phyloP scores from a whole-genome alignment of 345 rosid species.

The Sonneratia alba region DNA sequence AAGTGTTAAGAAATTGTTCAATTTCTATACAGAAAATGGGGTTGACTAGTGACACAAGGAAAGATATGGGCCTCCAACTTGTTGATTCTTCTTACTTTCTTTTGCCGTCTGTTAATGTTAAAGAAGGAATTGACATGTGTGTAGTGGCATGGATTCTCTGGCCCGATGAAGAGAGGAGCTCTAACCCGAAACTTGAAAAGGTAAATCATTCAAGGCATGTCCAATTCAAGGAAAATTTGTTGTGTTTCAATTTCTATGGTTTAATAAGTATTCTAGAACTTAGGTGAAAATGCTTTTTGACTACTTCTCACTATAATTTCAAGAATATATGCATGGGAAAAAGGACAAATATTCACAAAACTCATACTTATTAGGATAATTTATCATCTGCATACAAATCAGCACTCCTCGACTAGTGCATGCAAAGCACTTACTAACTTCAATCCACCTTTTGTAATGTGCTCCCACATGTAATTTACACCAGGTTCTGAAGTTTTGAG shows the following conservation, averaged over 20 bases:
- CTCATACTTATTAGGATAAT: neutral
- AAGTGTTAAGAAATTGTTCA: constrained; percentile 61
- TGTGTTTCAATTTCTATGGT: neutral
- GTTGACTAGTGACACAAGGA: constrained; percentile 28
- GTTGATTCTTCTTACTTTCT: constrained; percentile 41
- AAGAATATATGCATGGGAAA: neutral
- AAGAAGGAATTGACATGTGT: constrained; percentile 58
- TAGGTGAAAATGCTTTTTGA: neutral
- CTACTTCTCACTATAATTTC: neutral
- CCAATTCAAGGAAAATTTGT: neutral
- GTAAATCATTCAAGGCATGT: constrained; percentile 23
- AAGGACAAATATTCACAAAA: neutral
- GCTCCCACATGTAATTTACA: neutral
- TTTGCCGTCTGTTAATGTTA: constrained; percentile 42
- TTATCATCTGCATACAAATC: neutral
- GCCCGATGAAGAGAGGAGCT: constrained; percentile 95
- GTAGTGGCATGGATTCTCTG: constrained; percentile 87
- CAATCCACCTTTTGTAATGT: neutral
- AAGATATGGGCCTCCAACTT: constrained; percentile 35
- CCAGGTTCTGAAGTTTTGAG: constrained; percentile 16
- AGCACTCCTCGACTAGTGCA: neutral
- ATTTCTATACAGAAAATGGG: constrained; percentile 61
- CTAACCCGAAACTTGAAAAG: constrained; percentile 81
- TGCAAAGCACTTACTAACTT: neutral
- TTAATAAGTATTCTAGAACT: neutral